Base-by-base conservation (phyloP, 2,329 filamentous ascomycete species). In the Cladosporium sp. region DNA sequence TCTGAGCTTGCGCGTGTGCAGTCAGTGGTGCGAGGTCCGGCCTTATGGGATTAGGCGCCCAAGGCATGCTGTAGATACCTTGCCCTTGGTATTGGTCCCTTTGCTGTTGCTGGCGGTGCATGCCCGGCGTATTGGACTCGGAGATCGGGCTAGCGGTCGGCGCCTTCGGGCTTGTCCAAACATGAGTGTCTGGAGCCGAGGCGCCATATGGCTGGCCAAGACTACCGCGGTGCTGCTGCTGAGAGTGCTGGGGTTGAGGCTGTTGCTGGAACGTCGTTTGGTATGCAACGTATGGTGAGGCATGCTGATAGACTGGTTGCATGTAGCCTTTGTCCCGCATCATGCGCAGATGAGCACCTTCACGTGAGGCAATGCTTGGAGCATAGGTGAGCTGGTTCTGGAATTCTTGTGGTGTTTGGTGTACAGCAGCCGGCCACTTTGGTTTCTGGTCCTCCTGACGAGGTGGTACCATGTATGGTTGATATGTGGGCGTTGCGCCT, bases 371-470 rank as follows among this genome's bases (percentile, higher is more conserved):
- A 28, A 66, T 62, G 34, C 65, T 59, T 7, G 68, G 66, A 57
- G 67, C 61, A 22, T 66, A 61, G 30, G 64, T 58, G 30, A 70
- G 65, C 51, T 69, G 66, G 28, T 63, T 64, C 51, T 78, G 75
- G 58, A 61, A 63, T 2, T 78, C 75, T 51, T 76, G 73, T 12
- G 75, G 63, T 2, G 75, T 77, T 58, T 77, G 75, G 60, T 79
- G 64, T 42, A 58, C 55, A n/a, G 64, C 58, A 40, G 61, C 15
- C 11, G 59, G 60, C 22, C 60, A 61, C 56, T 49, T 56, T 4
- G 54, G 42, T 20, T 49, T 56, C 36, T 38, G 51, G 22, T 62
- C 51, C 14, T 55, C 52, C 15, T 61, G 63, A 30, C 61, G 64
- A n/a, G 20, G 42, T 49, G 42, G 40, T 7, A 30, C 40, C 20